Percentiles rank a stretch among this genome's conserved stretches.
These are phyloP conservation scores for Penicillium sp. DNA, from an alignment of 2,329 filamentous ascomycete genomes.

Conservation along the genomic window DNA sequence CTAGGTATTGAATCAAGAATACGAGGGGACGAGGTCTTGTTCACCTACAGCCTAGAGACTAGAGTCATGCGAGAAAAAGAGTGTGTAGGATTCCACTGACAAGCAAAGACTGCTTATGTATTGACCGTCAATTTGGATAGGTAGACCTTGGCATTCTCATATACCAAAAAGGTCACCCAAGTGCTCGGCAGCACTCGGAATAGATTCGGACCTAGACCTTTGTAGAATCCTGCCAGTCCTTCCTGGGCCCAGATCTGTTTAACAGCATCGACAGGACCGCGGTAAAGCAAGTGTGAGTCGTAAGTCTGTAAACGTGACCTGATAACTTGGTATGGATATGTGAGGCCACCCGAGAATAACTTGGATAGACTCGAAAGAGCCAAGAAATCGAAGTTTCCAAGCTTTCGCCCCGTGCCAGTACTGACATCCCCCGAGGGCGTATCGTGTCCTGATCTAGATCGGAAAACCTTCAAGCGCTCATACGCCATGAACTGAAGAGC, in stretches of 20 bases:
- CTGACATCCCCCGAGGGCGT: slow-evolving; percentile 26
- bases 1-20: too few relatives aligned
- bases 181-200: slow-evolving; percentile 87
- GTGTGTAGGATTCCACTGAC: too few relatives aligned
- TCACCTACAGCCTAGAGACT: too few relatives aligned
- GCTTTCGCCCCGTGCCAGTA: slow-evolving; percentile 27
- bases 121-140: slow-evolving; percentile 33
- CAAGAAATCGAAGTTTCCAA: slow-evolving; percentile 73
- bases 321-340: slow-evolving; percentile 93
- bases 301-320: slow-evolving; percentile 85
- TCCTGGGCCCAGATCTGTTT: slow-evolving; percentile 71
- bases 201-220: slow-evolving; percentile 82
- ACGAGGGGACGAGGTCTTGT: too few relatives aligned
- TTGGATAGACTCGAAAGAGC: slow-evolving; percentile 75
- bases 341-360: slow-evolving; percentile 78
- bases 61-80: too few relatives aligned
- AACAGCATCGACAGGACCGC: slow-evolving; percentile 66
- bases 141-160: slow-evolving; percentile 83
- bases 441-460: slow-evolving; percentile 39
- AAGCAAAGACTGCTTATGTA: too few relatives aligned
- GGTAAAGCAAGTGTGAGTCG: slow-evolving; percentile 69
- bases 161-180: slow-evolving; percentile 93
- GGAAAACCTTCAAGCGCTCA: slow-evolving; percentile 64
- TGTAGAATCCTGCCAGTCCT: slow-evolving; percentile 80
- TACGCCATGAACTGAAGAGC: slow-evolving; percentile 96